Percentiles rank a stretch among this genome's conserved stretches.
Conservation (phyloP, 352 stramenopile species). For the Blastocystis sp. region DNA sequence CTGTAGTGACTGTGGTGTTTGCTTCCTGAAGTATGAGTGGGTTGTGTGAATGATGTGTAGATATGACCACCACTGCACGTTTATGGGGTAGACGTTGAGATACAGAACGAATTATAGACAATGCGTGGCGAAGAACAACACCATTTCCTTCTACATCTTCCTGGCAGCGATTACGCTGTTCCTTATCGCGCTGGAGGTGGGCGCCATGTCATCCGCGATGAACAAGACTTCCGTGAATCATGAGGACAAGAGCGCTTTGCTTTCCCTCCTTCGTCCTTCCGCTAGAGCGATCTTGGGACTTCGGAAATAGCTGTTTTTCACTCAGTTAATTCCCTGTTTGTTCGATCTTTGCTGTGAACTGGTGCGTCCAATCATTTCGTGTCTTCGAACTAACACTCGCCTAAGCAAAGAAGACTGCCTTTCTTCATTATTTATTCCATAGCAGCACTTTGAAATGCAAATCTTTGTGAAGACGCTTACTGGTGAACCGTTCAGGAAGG, state of each 20-base stretch:
- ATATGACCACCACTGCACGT: slow-evolving; percentile 46
- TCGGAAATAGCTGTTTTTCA: not conserved
- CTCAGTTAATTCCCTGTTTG: not conserved
- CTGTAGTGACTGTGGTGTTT: slow-evolving; percentile 4
- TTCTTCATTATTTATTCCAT: not conserved
- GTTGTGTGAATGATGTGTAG: not conserved
- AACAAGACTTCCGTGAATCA: no score
- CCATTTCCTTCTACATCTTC: slow-evolving; percentile 44
- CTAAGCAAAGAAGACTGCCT: not conserved
- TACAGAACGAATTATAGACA: not conserved
- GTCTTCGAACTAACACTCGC: not conserved
- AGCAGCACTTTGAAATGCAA: slow-evolving; percentile 77
- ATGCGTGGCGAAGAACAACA: slow-evolving; percentile 53
- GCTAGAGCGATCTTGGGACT: not conserved
- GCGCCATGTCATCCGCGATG: not conserved
- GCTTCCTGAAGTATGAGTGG: slow-evolving; percentile 16
- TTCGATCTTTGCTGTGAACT: not conserved
- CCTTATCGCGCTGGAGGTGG: slow-evolving; percentile 4
- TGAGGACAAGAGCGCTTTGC: no score
- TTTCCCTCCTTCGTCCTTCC: not conserved
- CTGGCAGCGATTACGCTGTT: not conserved
- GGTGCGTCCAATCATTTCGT: not conserved
- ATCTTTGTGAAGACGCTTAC: slow-evolving; percentile 90
- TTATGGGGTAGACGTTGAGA: slow-evolving; percentile 14
- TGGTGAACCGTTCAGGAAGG: slow-evolving; percentile 69